phyloP scores from a whole-genome alignment of 257 asterid species.

The Osmanthus fragrans region DNA sequence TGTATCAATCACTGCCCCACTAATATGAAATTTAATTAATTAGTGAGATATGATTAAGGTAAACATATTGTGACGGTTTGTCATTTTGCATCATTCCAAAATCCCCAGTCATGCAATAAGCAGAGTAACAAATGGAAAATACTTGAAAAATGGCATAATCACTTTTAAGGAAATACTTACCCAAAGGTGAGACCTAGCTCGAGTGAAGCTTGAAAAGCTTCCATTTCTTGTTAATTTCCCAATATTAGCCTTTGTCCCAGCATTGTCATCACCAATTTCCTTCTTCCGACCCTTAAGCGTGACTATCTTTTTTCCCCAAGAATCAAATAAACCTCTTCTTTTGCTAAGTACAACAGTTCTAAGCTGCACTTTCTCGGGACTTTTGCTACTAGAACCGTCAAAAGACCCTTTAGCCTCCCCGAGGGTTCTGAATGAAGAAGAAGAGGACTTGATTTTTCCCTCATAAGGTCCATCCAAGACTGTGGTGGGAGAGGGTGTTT shows the following conservation, averaged over 20 bases:
- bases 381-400: slow-evolving; percentile 31
- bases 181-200: slow-evolving; percentile 59
- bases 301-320: slow-evolving; percentile 23
- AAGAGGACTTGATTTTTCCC: slow-evolving; percentile 46
- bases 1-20: not conserved
- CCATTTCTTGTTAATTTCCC: slow-evolving; percentile 45
- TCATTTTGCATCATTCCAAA: not conserved
- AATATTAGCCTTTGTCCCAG: slow-evolving; percentile 29
- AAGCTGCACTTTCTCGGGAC: slow-evolving; percentile 36
- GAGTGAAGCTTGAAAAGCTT: slow-evolving; percentile 51
- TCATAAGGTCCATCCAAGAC: slow-evolving; percentile 65
- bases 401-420: slow-evolving; percentile 41
- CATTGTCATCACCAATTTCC: slow-evolving; percentile 35
- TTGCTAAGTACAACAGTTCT: slow-evolving; percentile 26
- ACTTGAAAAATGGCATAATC: not conserved
- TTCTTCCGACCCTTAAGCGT: slow-evolving; percentile 31
- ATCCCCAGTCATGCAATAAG: not conserved
- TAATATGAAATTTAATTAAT: slow-evolving; percentile 20
- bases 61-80: not conserved
- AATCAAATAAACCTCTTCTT: slow-evolving; percentile 25
- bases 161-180: slow-evolving; percentile 32
- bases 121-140: not conserved
- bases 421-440: slow-evolving; percentile 59
- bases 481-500: slow-evolving; percentile 58
- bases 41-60: slow-evolving; percentile 5